A percentile compares a stretch with the other conserved stretches of the same genome.
Conservation (phyloP, 2,329 filamentous ascomycete species). For the Colletotrichum lentis region DNA sequence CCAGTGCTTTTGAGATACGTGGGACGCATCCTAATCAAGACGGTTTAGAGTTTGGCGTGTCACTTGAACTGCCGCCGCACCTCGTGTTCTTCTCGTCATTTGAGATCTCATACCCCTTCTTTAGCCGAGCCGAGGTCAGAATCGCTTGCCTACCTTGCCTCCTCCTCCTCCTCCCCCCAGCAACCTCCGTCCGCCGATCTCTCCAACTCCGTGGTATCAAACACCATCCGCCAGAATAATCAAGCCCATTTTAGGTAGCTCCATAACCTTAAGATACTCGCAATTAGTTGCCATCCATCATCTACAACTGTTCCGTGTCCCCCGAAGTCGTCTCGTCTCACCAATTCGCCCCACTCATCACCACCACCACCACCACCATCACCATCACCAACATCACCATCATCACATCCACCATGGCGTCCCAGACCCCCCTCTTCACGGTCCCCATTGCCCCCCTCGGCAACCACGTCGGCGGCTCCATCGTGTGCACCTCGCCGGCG, state of each 20-base stretch:
- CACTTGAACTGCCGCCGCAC: conserved; percentile 16
- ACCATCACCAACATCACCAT: neutral
- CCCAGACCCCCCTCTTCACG: conserved; percentile 60
- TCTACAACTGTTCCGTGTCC: neutral
- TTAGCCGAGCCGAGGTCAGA: conserved; percentile 31
- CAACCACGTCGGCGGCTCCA: conserved; percentile 61
- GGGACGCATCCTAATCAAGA: neutral
- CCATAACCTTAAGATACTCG: neutral
- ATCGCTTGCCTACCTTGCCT: conserved; percentile 1
- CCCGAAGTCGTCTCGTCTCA: neutral
- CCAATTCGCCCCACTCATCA: neutral
- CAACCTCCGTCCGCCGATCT: neutral
- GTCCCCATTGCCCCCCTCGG: conserved; percentile 61
- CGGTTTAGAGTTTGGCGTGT: neutral
- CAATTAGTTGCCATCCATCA: neutral
- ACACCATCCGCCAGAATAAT: neutral
- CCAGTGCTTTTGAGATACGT: conserved; percentile 2
- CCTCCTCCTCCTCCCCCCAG: neutral
- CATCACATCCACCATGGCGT: conserved; percentile 46
- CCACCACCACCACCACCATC: neutral
- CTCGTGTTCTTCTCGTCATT: neutral
- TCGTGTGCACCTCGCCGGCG: conserved; percentile 69
- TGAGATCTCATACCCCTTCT: neutral
- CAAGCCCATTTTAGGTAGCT: too few species aligned
- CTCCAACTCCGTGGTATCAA: neutral